Percentiles rank a stretch among this genome's conserved stretches.
These are phyloP conservation scores for Asterionellopsis glacialis DNA, from an alignment of 108 stramenopile genomes.

Conservation along the genomic window DNA sequence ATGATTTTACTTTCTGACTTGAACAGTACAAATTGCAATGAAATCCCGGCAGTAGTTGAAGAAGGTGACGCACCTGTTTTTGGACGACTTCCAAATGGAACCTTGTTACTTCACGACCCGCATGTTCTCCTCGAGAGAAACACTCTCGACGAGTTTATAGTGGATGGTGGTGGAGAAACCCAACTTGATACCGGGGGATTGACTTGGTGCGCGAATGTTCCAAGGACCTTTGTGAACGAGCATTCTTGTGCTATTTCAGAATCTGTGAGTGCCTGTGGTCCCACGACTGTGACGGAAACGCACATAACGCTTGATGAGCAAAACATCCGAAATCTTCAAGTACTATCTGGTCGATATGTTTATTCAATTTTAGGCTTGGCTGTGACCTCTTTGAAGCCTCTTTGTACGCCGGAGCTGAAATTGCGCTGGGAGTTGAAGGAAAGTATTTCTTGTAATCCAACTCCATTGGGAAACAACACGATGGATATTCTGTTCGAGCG, in stretches of 20 bases:
- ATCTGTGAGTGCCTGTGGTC: slow-evolving; percentile 3
- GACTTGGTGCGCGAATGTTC: slow-evolving; percentile 40
- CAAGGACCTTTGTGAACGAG: slow-evolving; percentile 37
- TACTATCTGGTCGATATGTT: neutral
- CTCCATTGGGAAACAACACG: neutral
- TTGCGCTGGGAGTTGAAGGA: neutral
- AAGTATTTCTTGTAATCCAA: neutral
- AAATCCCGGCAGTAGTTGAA: too few relatives aligned
- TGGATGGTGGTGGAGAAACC: slow-evolving; percentile 33
- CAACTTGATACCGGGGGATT: neutral
- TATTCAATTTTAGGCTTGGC: neutral
- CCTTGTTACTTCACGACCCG: slow-evolving; percentile 34
- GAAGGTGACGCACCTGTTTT: slow-evolving; percentile 10
- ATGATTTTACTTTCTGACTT: too few relatives aligned
- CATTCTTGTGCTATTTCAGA: slow-evolving; percentile 22
- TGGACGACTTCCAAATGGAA: slow-evolving; percentile 32
- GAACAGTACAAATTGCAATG: too few relatives aligned
- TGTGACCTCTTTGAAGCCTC: neutral
- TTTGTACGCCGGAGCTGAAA: neutral
- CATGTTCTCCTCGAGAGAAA: slow-evolving; percentile 26
- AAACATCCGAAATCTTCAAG: too few relatives aligned
- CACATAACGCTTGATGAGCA: too few relatives aligned
- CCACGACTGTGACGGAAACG: too few relatives aligned
- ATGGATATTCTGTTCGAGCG: neutral
- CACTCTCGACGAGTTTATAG: slow-evolving; percentile 28